Conservation (phyloP, 345 rosid species). For the Erodium maritimum region DNA sequence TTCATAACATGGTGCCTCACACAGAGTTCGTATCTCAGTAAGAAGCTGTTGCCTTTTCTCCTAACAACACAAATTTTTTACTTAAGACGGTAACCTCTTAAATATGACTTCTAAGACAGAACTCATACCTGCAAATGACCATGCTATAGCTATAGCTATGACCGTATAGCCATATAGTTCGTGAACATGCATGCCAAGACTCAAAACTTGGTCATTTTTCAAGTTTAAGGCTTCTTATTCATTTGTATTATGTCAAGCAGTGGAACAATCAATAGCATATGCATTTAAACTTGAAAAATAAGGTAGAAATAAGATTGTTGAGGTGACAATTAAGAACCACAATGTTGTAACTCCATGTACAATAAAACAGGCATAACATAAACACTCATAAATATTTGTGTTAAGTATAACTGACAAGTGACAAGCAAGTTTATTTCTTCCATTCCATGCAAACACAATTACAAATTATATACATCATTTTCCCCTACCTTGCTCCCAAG, state of each 20-base stretch:
- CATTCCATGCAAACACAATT: background rate
- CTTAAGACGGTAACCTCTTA: background rate
- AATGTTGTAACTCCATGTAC: background rate
- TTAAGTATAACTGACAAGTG: background rate
- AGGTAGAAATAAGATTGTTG: background rate
- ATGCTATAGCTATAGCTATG: background rate
- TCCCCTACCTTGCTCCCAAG: background rate
- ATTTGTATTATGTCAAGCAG: background rate
- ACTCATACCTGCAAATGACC: background rate
- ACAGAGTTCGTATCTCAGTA: slow-evolving; percentile 82
- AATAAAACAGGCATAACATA: slow-evolving; percentile 2
- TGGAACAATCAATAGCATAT: background rate
- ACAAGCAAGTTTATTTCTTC: background rate
- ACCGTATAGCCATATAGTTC: background rate
- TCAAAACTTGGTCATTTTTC: background rate
- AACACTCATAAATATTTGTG: slow-evolving; percentile 2
- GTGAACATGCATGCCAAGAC: background rate
- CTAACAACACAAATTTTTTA: slow-evolving; percentile 20
- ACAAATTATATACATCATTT: background rate
- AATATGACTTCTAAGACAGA: background rate
- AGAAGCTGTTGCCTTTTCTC: slow-evolving; percentile 92
- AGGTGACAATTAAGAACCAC: background rate
- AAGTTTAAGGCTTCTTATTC: background rate
- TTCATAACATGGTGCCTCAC: slow-evolving; percentile 86
- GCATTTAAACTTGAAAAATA: background rate